phyloP scores from a whole-genome alignment of 2,329 filamentous ascomycete genomes.

The Arachnopeziza araneosa region DNA sequence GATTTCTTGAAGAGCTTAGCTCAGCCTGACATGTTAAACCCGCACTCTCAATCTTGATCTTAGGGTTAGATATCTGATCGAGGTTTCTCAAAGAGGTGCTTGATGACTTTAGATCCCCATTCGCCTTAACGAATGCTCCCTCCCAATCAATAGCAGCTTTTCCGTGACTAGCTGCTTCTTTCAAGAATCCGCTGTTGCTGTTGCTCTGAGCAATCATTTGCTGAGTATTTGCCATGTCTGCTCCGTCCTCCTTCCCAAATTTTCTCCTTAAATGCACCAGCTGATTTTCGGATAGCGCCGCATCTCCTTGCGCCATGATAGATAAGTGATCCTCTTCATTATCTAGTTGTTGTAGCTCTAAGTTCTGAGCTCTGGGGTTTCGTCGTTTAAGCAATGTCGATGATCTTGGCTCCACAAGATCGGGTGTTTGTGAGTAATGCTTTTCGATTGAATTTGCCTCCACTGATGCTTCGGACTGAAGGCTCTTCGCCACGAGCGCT shows the following conservation, averaged over 20 bases:
- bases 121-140: not conserved
- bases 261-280: not conserved
- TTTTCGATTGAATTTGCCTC: not conserved
- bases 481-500: not conserved
- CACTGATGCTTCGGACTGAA: not conserved
- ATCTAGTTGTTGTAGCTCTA: not conserved
- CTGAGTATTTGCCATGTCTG: too few species aligned
- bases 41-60: not conserved
- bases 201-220: not conserved
- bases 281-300: not conserved
- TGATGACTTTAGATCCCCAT: not conserved
- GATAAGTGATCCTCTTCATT: not conserved
- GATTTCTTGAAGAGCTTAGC: not conserved
- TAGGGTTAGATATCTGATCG: not conserved
- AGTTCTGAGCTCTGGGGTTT: not conserved
- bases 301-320: not conserved
- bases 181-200: not conserved
- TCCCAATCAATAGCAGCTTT: not conserved
- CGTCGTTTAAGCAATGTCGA: not conserved
- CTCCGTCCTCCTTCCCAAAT: not conserved
- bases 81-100: not conserved
- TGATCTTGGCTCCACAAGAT: not conserved
- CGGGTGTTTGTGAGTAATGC: not conserved
- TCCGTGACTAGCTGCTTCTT: not conserved
- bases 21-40: not conserved